These are phyloP conservation scores for Ensete glaucum DNA, from an alignment of 176 grass and related monocot species.

Conservation along the genomic window DNA sequence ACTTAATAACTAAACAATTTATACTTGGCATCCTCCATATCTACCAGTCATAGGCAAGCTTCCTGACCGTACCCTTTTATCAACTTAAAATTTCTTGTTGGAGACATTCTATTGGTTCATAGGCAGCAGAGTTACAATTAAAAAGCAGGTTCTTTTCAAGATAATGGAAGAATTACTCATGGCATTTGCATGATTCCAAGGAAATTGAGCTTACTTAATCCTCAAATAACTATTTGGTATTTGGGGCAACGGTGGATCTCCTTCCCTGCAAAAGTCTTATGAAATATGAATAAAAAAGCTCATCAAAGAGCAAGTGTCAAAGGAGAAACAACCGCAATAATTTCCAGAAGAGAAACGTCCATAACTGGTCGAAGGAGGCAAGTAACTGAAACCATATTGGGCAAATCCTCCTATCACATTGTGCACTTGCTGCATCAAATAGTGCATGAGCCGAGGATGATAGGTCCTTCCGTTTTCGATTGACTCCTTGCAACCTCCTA, in stretches of 20 bases:
- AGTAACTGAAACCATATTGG: conserved; percentile 77
- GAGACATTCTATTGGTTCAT: too few species aligned
- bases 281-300: conserved; percentile 29
- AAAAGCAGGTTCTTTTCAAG: background rate
- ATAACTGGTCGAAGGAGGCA: conserved; percentile 53
- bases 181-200: background rate
- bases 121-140: too few species aligned
- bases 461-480: conserved; percentile 31
- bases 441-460: conserved; percentile 21
- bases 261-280: conserved; percentile 48
- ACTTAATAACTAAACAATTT: background rate
- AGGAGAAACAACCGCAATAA: conserved; percentile 11
- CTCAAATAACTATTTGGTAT: conserved; percentile 53
- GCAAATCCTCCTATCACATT: conserved; percentile 40
- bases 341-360: conserved; percentile 2
- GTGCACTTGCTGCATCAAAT: conserved; percentile 23
- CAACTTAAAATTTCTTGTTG: background rate
- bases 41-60: background rate
- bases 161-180: background rate
- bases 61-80: background rate
- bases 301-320: conserved; percentile 18
- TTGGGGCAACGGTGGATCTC: conserved; percentile 51
- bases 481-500: conserved; percentile 32
- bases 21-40: background rate
- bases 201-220: conserved; percentile 59